phyloP scores from a whole-genome alignment of 768 basidiomycete species.

The Mycena venus region DNA sequence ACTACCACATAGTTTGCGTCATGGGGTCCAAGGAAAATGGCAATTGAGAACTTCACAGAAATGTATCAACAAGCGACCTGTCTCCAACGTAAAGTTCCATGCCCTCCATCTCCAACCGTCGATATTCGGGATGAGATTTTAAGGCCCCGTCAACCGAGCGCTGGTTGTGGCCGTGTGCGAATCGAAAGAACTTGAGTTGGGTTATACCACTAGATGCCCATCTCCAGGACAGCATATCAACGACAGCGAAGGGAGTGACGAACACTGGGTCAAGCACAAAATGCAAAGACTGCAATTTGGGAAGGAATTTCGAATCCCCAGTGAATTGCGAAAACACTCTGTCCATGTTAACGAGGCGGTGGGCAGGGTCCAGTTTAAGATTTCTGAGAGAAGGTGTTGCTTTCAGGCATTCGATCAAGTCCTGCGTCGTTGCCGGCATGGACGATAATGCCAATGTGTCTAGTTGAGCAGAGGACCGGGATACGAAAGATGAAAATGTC shows the following conservation, averaged over 20 bases:
- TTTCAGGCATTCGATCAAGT: neutral
- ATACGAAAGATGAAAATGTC: neutral
- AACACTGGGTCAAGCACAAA: neutral
- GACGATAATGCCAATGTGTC: neutral
- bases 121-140: neutral
- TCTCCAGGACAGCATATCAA: conserved; percentile 1
- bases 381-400: neutral
- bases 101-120: neutral
- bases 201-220: neutral
- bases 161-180: neutral
- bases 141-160: neutral
- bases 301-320: neutral
- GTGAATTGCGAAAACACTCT: neutral
- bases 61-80: neutral
- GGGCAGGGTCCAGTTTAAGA: neutral
- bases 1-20: too few relatives aligned
- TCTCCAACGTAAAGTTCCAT: conserved; percentile 1
- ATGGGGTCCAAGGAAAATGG: too few relatives aligned
- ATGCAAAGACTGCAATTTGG: neutral
- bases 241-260: neutral
- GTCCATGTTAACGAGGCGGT: neutral
- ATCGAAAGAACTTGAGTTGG: conserved; percentile 2
- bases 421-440: neutral
- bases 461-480: neutral
- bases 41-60: too few relatives aligned